Evolutionary conservation across 176 grass and related monocot species (phyloP).

Genomic region (Alloteropsis semialata): DNA sequence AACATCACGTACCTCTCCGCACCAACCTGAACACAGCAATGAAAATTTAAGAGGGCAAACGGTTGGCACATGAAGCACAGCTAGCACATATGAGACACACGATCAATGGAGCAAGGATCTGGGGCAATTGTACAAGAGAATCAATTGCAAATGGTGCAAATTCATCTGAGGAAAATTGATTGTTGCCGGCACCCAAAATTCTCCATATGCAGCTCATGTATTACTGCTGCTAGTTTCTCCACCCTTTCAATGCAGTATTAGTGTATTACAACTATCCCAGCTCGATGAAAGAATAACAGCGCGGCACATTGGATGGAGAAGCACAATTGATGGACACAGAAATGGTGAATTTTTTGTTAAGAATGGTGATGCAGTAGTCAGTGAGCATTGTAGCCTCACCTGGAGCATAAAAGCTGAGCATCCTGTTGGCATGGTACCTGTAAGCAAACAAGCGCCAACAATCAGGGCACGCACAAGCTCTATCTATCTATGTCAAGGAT

Average conservation of each 20-base stretch:
- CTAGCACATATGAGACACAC: too few relatives aligned
- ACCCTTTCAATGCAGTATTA: too few relatives aligned
- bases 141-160: not conserved
- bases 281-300: not conserved
- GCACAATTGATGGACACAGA: not conserved
- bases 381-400: conserved; percentile 28
- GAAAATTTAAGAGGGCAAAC: not conserved
- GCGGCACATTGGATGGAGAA: not conserved
- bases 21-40: conserved; percentile 59
- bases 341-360: too few relatives aligned
- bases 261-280: not conserved
- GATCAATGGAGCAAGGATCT: not conserved
- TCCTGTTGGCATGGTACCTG: conserved; percentile 97
- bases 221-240: not conserved
- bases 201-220: not conserved
- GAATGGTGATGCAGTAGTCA: too few relatives aligned
- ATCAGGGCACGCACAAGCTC: not conserved
- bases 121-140: not conserved
- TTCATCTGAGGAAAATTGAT: not conserved
- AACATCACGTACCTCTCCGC: conserved; percentile 79
- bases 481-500: not conserved
- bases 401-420: conserved; percentile 99
- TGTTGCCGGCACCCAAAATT: not conserved
- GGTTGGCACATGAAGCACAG: not conserved
- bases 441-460: not conserved